Percentiles rank a stretch among this genome's conserved stretches.
These are phyloP conservation scores for Alternaria viburni DNA, from an alignment of 2,329 filamentous ascomycete species.

Conservation along the genomic window DNA sequence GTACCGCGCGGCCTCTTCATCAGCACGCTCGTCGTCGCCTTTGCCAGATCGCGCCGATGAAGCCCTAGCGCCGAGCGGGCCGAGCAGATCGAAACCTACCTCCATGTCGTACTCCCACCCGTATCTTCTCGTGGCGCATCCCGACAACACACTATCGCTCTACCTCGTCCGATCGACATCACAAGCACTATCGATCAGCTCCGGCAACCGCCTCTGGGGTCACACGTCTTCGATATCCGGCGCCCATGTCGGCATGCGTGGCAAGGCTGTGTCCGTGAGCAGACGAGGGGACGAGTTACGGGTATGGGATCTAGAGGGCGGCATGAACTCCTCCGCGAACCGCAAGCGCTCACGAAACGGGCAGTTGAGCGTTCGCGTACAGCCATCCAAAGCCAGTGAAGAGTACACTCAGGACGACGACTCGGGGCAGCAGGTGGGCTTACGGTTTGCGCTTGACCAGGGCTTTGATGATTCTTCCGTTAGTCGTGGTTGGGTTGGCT, in stretches of 20 bases:
- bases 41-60: constrained; percentile 35
- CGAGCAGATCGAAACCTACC: constrained; percentile 50
- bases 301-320: constrained; percentile 87
- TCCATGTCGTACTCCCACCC: constrained; percentile 71
- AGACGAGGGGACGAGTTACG: constrained; percentile 71
- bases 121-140: constrained; percentile 81
- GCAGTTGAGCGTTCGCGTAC: constrained; percentile 62
- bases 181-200: constrained; percentile 69
- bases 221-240: constrained; percentile 89
- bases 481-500: constrained; percentile 74
- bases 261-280: constrained; percentile 90
- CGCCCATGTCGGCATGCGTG: constrained; percentile 81
- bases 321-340: constrained; percentile 56
- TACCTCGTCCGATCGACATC: constrained; percentile 79
- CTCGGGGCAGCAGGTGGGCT: constrained; percentile 33
- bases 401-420: constrained; percentile 28
- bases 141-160: constrained; percentile 85
- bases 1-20: constrained; percentile 33
- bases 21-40: constrained; percentile 34
- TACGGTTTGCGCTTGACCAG: constrained; percentile 46
- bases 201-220: constrained; percentile 82
- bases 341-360: constrained; percentile 52
- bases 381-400: constrained; percentile 44
- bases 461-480: constrained; percentile 50
- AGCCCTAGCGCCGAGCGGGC: constrained; percentile 18